phyloP scores from a whole-genome alignment of 2,329 filamentous ascomycete species.

The Fulvia fulva region DNA sequence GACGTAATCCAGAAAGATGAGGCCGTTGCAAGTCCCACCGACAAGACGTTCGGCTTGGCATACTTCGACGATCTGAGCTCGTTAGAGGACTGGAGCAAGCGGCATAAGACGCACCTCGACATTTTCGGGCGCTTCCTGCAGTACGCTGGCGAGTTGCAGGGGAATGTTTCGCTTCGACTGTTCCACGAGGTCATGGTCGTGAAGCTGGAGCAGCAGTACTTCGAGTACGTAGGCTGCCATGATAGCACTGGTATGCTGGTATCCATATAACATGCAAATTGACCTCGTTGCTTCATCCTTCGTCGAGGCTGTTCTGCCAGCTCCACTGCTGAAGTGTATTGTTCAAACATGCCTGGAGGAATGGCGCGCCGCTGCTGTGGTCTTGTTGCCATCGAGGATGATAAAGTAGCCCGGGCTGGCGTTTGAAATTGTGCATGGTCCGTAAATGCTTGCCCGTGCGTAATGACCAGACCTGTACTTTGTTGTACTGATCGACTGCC shows the following conservation, averaged over 20 bases:
- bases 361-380: constrained; percentile 11
- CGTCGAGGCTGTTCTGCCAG: not conserved
- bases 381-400: constrained; percentile 21
- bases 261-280: not conserved
- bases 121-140: constrained; percentile 25
- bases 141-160: constrained; percentile 23
- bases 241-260: constrained; percentile 21
- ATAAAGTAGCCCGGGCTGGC: constrained; percentile 3
- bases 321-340: constrained; percentile 20
- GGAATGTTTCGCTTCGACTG: constrained; percentile 18
- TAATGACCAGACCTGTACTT: constrained; percentile 25
- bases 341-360: constrained; percentile 22
- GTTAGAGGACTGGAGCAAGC: constrained; percentile 24
- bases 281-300: not conserved
- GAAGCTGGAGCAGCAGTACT: constrained; percentile 20
- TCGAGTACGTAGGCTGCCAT: constrained; percentile 26
- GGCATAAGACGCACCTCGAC: constrained; percentile 24
- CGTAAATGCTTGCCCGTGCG: constrained; percentile 16
- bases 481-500: constrained; percentile 20
- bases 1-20: constrained; percentile 29
- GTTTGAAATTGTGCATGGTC: constrained; percentile 7
- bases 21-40: constrained; percentile 5
- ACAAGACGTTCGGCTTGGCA: constrained; percentile 25
- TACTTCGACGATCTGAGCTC: constrained; percentile 24
- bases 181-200: constrained; percentile 27